phyloP scores from a whole-genome alignment of 257 asterid genomes.

The Penstemon davidsonii region DNA sequence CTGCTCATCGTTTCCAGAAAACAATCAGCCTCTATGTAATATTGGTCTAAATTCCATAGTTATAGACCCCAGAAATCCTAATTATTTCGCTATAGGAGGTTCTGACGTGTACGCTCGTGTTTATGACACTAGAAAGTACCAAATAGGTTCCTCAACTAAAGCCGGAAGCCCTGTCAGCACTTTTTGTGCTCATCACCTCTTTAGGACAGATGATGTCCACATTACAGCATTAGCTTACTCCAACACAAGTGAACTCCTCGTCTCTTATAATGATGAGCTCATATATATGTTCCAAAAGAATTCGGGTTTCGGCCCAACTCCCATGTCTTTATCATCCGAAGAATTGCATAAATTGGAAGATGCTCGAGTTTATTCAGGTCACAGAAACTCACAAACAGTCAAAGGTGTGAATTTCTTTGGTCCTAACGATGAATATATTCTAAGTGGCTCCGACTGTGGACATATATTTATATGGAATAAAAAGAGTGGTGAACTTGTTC shows the following conservation, averaged over 20 bases:
- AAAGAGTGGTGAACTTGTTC: slow-evolving; percentile 58
- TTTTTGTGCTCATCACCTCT: slow-evolving; percentile 59
- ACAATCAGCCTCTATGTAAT: slow-evolving; percentile 35
- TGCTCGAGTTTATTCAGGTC: slow-evolving; percentile 58
- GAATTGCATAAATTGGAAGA: slow-evolving; percentile 30
- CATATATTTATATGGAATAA: slow-evolving; percentile 78
- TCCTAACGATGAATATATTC: slow-evolving; percentile 60
- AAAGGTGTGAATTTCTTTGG: slow-evolving; percentile 85
- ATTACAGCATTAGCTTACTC: slow-evolving; percentile 77
- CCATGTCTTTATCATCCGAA: slow-evolving; percentile 40
- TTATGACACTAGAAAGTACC: slow-evolving; percentile 65
- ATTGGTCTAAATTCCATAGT: slow-evolving; percentile 61
- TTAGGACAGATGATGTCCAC: slow-evolving; percentile 45
- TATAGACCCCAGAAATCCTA: slow-evolving; percentile 79
- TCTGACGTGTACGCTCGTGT: slow-evolving; percentile 71
- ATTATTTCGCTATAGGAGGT: slow-evolving; percentile 73
- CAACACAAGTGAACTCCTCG: slow-evolving; percentile 64
- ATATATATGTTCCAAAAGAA: slow-evolving; percentile 67
- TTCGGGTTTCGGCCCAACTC: slow-evolving; percentile 62
- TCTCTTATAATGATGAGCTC: slow-evolving; percentile 70
- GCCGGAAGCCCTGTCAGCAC: slow-evolving; percentile 47
- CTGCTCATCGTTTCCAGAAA: slow-evolving; percentile 47
- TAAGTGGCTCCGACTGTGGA: slow-evolving; percentile 87
- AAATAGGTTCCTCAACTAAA: slow-evolving; percentile 39
- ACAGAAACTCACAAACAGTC: slow-evolving; percentile 62